Percentiles rank a stretch among this genome's conserved stretches.
Evolutionary conservation across 73 alveolate species (phyloP).

Genomic region (Uronychia binucleata): DNA sequence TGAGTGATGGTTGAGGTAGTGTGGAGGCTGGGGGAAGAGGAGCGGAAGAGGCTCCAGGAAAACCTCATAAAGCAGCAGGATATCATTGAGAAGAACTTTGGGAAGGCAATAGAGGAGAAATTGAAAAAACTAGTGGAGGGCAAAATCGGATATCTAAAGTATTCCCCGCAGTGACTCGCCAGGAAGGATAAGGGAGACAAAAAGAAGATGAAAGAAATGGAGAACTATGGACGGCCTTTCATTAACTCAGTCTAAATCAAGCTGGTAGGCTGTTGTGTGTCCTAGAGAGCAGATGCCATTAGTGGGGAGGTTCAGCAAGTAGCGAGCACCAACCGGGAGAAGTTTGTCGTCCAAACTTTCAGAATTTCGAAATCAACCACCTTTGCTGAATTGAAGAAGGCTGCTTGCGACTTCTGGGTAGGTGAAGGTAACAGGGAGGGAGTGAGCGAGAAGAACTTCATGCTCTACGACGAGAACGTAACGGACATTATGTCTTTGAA

Average conservation of each 20-base stretch:
- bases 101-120: not conserved
- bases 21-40: not conserved
- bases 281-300: not conserved
- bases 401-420: slow-evolving; percentile 60
- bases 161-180: no score
- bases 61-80: not conserved
- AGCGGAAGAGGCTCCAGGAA: not conserved
- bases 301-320: not conserved
- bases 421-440: not conserved
- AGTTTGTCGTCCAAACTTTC: slow-evolving; percentile 13
- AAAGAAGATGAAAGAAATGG: not conserved
- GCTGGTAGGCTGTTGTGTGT: not conserved
- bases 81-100: not conserved
- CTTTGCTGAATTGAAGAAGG: slow-evolving; percentile 33
- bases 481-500: slow-evolving; percentile 7
- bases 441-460: not conserved
- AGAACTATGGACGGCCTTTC: not conserved
- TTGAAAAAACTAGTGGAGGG: not conserved
- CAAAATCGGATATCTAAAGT: not conserved
- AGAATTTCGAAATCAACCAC: slow-evolving; percentile 30
- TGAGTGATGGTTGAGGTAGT: slow-evolving; percentile 2
- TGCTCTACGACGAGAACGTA: slow-evolving; percentile 1
- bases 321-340: not conserved
- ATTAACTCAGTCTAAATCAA: not conserved
- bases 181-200: no score